These are phyloP conservation scores for Clitopilus passeckerianus DNA, from an alignment of 768 basidiomycete species.

Conservation along the genomic window DNA sequence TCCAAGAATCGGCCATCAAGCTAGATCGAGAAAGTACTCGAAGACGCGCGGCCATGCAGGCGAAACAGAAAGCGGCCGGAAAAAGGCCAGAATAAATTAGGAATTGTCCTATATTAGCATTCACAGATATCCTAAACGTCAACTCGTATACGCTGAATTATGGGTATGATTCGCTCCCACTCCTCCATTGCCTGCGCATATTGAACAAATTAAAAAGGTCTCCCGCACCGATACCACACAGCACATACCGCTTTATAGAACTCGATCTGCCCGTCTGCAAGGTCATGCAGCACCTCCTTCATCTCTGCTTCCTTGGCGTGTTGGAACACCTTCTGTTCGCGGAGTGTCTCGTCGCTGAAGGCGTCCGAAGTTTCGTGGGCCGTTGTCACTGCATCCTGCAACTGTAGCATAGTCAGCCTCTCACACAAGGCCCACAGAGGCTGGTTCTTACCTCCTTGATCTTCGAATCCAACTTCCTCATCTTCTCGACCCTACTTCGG, in stretches of 20 bases:
- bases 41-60: background rate
- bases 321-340: conserved; percentile 90
- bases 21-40: conserved; percentile 30
- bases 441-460: conserved; percentile 82
- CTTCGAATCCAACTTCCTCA: conserved; percentile 86
- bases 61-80: background rate
- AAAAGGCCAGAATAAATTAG: background rate
- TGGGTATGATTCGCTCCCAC: conserved; percentile 92
- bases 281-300: conserved; percentile 88
- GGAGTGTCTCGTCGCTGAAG: conserved; percentile 91
- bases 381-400: conserved; percentile 93
- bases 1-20: conserved; percentile 79
- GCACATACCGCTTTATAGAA: conserved; percentile 75
- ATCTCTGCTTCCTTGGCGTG: conserved; percentile 90
- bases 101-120: background rate
- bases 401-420: conserved; percentile 33
- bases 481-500: conserved; percentile 86
- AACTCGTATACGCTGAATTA: conserved; percentile 91
- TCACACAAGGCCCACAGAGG: background rate
- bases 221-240: conserved; percentile 1
- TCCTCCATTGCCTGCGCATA: conserved; percentile 82
- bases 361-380: conserved; percentile 95
- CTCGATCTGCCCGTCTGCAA: conserved; percentile 94
- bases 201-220: conserved; percentile 1
- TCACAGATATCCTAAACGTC: conserved; percentile 53